Evolutionary conservation across 2,329 filamentous ascomycete species (phyloP), one percentile per base, ranked within the genome.

Genomic region (Cladophialophora bantiana): DNA sequence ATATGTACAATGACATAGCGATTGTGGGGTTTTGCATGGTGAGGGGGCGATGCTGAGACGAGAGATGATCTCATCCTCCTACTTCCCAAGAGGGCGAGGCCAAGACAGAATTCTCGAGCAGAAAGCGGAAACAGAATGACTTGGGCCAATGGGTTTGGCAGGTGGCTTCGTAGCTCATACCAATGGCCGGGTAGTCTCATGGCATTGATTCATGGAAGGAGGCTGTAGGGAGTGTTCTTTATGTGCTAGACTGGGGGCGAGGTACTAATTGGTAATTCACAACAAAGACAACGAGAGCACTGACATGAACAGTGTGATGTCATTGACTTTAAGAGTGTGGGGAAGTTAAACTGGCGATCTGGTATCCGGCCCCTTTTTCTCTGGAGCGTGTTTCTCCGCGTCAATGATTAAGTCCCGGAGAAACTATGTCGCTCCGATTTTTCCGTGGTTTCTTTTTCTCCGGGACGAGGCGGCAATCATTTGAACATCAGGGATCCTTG

Each of bases 31-130:
- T 55, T 55, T 42, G 52, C 13, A 36, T 34, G 52, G 52, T 55
- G 34, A 6, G 50, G 32, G 32, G 31, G n/a, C 26, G 52, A n/a
- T 12, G 52, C 52, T 55, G 35, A 55, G 52, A 55, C 52, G 18
- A 55, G n/a, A 55, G 52, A 34, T 55, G 52, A 55, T 55, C 10
- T 55, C 31, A 55, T 55, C 31, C 52, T 55, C 34, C 10, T 55
- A 55, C 31, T 55, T 55, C 52, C 52, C 13, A 55, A 55, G 31
- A 55, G 4, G 52, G 52, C 13, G 31, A 55, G 4, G 52, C 31
- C 13, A 55, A 32, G 50, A 34, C 50, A 5, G 32, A 54, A 54
- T 31, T 31, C 12, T 12, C 32, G 10, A 15, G 26, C 26, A 20
- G 26, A 54, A 18, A 55, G 31, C 52, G 35, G 52, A 50, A 50